These are phyloP conservation scores for Poa pratensis DNA, from an alignment of 176 grass and related monocot genomes.

Conservation along the genomic window DNA sequence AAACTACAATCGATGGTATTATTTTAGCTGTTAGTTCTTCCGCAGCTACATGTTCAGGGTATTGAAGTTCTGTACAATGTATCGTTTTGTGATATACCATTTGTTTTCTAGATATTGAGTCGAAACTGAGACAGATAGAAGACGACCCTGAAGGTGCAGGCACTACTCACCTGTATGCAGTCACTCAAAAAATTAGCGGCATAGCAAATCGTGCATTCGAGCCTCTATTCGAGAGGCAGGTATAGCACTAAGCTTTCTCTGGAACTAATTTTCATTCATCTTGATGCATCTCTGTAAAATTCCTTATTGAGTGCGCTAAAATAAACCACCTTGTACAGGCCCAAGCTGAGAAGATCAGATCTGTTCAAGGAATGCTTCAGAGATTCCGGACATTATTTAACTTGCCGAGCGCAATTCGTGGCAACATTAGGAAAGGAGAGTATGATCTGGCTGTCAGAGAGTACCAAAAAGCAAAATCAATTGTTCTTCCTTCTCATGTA, in stretches of 20 bases:
- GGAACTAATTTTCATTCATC: constrained; percentile 22
- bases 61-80: constrained; percentile 30
- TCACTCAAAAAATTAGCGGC: constrained; percentile 86
- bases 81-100: constrained; percentile 34
- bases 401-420: constrained; percentile 91
- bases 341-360: constrained; percentile 99
- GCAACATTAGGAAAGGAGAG: constrained; percentile 96
- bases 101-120: constrained; percentile 81
- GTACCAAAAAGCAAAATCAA: constrained; percentile 99
- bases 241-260: constrained; percentile 54
- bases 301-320: constrained; percentile 41
- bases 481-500: constrained; percentile 99
- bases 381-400: constrained; percentile 98
- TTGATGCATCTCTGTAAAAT: constrained; percentile 16
- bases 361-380: constrained; percentile 99
- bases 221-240: constrained; percentile 98
- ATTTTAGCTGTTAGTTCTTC: constrained; percentile 31
- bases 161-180: constrained; percentile 79
- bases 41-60: constrained; percentile 32
- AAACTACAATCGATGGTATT: constrained; percentile 98
- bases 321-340: constrained; percentile 55
- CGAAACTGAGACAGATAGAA: constrained; percentile 96
- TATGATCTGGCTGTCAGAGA: constrained; percentile 99
- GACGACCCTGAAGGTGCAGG: constrained; percentile 98
- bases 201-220: constrained; percentile 93